phyloP scores from a whole-genome alignment of 257 asterid genomes.

The Buddleja alternifolia region DNA sequence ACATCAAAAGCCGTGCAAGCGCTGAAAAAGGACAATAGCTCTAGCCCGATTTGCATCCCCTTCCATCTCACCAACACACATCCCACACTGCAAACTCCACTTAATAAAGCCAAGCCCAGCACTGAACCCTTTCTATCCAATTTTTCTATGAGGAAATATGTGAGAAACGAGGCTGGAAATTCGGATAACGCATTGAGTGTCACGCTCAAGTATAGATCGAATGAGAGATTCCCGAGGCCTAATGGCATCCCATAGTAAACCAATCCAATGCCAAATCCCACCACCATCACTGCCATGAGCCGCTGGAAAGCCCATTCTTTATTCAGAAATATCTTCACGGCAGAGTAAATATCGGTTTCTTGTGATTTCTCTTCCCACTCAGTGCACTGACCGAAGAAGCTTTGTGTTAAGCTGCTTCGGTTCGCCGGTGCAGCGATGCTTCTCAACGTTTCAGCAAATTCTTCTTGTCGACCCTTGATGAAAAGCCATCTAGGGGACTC shows the following conservation, averaged over 20 bases:
- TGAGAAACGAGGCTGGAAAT: slow-evolving; percentile 55
- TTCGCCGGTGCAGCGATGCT: slow-evolving; percentile 42
- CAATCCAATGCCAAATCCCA: slow-evolving; percentile 61
- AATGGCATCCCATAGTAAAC: slow-evolving; percentile 83
- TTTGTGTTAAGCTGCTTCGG: slow-evolving; percentile 38
- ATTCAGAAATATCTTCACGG: slow-evolving; percentile 41
- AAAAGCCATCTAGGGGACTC: slow-evolving; percentile 88
- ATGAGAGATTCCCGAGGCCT: slow-evolving; percentile 49
- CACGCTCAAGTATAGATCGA: slow-evolving; percentile 60
- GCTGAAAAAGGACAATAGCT: slow-evolving; percentile 55
- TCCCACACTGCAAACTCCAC: slow-evolving; percentile 56
- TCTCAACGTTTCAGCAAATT: slow-evolving; percentile 48
- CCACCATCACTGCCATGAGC: slow-evolving; percentile 45
- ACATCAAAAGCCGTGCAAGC: slow-evolving; percentile 57
- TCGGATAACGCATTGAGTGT: slow-evolving; percentile 62
- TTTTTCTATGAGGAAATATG: slow-evolving; percentile 43
- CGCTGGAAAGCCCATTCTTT: slow-evolving; percentile 56
- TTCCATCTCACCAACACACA: slow-evolving; percentile 40
- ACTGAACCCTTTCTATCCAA: slow-evolving; percentile 43
- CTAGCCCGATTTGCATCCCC: slow-evolving; percentile 47
- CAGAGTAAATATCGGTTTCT: slow-evolving; percentile 45
- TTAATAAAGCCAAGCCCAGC: slow-evolving; percentile 38
- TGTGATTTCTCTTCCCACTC: slow-evolving; percentile 11
- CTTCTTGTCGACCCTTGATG: slow-evolving; percentile 54
- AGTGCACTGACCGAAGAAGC: slow-evolving; percentile 46